Base-by-base conservation (phyloP, 2,329 filamentous ascomycete genomes). In the Trichoderma simmonsii region DNA sequence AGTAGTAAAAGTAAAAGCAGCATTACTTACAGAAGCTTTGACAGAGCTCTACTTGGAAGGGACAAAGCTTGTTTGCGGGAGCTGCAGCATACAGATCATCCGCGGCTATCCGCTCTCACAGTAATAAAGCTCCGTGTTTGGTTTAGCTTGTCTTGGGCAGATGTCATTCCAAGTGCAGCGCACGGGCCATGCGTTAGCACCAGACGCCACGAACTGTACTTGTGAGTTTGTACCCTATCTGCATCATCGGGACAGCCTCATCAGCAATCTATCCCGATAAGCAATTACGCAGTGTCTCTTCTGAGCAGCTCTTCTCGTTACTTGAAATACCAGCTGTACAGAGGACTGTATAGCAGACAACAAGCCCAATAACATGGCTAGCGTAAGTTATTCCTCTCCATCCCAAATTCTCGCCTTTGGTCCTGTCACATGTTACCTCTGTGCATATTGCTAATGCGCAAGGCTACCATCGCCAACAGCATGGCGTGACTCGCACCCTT, bases 401-500 rank as follows among this genome's bases (percentile, higher is more conserved):
- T 39, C 39, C 15, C 2, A 51, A 14, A n/a, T 14, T 2, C 15
- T 12, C 26, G n/a, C 1, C 34, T 30, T 30, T 18, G 18, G 4
- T 24, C 18, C 62, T 30, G 21, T 64, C 21, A n/a, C 21, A 21
- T 48, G 36, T 61, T 21, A 12, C 48, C 30, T 34, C 57, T 60
- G 18, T 24, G 6, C 34, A 51, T 18, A 54, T 51, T 61, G 66
- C 66, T 70, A 62, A 70, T 32, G 5, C 28, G 26, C 66, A 59
- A 62, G 66, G 66, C 66, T 28, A 43, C 39, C 21, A 30, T 30
- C 24, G 9, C 28, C 14, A 32, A 43, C 71, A 97, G 94, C 95
- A 98, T 87, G 94, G 93, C 79, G 88, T 97, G 81, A 89, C 93
- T 78, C 92, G 94, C 79, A 86, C 88, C 73, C 86, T 87, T 74